Percentiles rank a stretch among this genome's conserved stretches.
phyloP scores from a whole-genome alignment of 106 monocot genomes.

The Dendrobium chrysotoxum region DNA sequence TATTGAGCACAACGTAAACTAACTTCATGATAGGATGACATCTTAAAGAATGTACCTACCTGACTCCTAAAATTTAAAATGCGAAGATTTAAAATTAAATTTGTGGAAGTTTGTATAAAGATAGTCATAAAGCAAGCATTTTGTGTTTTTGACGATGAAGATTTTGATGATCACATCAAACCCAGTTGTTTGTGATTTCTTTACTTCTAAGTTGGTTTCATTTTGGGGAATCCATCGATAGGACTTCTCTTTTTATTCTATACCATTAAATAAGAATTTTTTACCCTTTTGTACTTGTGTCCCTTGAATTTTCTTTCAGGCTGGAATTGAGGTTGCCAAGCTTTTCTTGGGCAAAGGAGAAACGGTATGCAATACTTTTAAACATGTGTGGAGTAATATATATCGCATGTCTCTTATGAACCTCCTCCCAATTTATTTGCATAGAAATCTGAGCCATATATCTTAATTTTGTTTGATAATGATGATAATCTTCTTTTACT shows the following conservation, averaged over 20 bases:
- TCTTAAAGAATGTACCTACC: not conserved
- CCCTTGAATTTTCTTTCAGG: conserved; percentile 30
- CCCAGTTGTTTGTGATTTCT: not conserved
- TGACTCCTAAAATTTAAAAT: not conserved
- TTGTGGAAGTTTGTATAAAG: not conserved
- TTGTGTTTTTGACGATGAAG: not conserved
- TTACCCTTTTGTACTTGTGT: conserved; percentile 3
- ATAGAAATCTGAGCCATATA: not conserved
- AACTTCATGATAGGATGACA: not conserved
- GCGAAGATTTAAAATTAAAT: not conserved
- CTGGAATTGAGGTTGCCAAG: conserved; percentile 88
- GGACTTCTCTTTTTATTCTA: not conserved
- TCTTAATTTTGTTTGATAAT: not conserved
- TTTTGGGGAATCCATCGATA: not conserved
- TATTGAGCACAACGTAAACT: not conserved
- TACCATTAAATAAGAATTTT: not conserved
- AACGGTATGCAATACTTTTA: conserved; percentile 39
- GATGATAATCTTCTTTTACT: not conserved
- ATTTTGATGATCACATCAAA: not conserved
- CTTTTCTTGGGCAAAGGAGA: conserved; percentile 82
- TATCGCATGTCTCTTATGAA: not conserved
- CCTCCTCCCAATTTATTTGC: not conserved
- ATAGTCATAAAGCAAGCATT: not conserved
- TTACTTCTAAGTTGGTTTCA: not conserved
- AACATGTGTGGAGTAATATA: conserved; percentile 5